Evolutionary conservation across 1,284 basidiomycete genomes (phyloP), one percentile per base, ranked within the genome.

Genomic region (Sporisorium scitamineum): DNA sequence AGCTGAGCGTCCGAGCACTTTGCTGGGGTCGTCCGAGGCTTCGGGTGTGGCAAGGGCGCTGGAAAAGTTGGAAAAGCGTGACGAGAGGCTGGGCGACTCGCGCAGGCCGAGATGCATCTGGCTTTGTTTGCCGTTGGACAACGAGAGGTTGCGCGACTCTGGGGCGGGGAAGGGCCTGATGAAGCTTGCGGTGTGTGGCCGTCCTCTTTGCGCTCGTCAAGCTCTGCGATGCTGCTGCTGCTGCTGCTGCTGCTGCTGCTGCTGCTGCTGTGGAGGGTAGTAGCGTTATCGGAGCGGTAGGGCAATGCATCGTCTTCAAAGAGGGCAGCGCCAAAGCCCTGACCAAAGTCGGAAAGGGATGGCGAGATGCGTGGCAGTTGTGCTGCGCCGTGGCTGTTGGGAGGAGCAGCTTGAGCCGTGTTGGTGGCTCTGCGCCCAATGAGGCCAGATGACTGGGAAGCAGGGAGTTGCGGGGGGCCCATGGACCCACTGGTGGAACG

Each of bases 1-100:
- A 16, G 61, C 47, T n/a, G 58, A 31, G n/a, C 51, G 61, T 7
- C 66, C 50, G 18, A 75, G 57, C 41, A 58, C 54, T n/a, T 68
- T 72, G 64, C 39, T 45, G 14, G 55, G 48, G 22, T 70, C 63
- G 39, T 77, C 70, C 8, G 54, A 56, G 31, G 31, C 64, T 48
- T 73, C 71, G 0, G 70, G 79, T 0, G 79, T 80, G 16, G 45
- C 68, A 1, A 79, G 45, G 14, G 66, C 70, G 31, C 77, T 77
- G 14, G 76, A 79, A 39, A 79, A 80, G 65, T 72, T 71, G 56
- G 77, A 79, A 55, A 80, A 80, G 51, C 73, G 70, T 7, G 79
- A 80, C 5, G 62, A 54, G 10, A 76, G 61, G 54, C 66, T 59
- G 34, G 68, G 67, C 10, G 76, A 70, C 26, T 77, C 68, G 48